These are phyloP conservation scores for Prunus campanulata DNA, from an alignment of 306 rosid species.

Conservation along the genomic window DNA sequence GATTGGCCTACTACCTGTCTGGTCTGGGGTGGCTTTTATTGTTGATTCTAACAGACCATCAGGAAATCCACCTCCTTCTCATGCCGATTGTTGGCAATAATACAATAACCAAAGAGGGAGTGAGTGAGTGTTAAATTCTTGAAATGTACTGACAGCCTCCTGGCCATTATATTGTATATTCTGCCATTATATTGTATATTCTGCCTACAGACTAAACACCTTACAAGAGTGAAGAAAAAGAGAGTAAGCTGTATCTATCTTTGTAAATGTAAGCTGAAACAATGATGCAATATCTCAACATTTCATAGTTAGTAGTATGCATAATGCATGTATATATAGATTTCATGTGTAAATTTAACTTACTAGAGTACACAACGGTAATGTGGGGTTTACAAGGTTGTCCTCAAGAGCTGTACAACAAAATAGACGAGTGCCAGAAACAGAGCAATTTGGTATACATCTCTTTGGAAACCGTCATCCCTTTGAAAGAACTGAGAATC, in stretches of 20 bases:
- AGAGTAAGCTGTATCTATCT: too few species aligned
- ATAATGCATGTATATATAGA: not conserved
- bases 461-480: constrained; percentile 77
- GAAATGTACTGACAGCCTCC: not conserved
- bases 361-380: not conserved
- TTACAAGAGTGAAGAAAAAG: too few species aligned
- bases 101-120: too few species aligned
- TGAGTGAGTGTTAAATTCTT: not conserved
- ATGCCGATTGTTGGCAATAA: not conserved
- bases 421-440: constrained; percentile 71
- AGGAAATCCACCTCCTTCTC: not conserved
- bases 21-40: not conserved
- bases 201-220: not conserved
- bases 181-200: too few species aligned
- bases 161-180: too few species aligned
- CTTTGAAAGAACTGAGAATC: constrained; percentile 72
- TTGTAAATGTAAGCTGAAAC: too few species aligned
- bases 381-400: constrained; percentile 47
- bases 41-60: not conserved
- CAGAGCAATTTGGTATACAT: constrained; percentile 77
- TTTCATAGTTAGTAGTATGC: too few species aligned
- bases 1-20: not conserved
- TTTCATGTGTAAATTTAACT: not conserved
- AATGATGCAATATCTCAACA: too few species aligned
- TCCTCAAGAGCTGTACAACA: constrained; percentile 70